phyloP scores from a whole-genome alignment of 2,329 filamentous ascomycete species.

The Sphaerostilbella broomeana region DNA sequence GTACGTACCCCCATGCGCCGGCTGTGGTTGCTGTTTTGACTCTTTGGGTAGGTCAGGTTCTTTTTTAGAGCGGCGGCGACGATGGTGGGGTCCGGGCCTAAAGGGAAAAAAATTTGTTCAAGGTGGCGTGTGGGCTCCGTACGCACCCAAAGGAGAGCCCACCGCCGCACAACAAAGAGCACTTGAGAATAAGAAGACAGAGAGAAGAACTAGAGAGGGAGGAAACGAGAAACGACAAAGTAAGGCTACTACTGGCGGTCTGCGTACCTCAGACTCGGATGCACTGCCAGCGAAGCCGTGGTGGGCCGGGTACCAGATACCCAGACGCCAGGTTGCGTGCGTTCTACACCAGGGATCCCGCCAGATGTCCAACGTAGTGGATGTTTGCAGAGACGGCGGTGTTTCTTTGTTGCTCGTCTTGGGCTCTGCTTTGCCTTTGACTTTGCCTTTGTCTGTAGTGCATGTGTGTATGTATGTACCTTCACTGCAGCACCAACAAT shows the following conservation, averaged over 20 bases:
- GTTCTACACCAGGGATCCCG: not conserved
- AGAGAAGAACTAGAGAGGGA: too few species aligned
- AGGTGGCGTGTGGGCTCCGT: too few species aligned
- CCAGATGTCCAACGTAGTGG: too few species aligned
- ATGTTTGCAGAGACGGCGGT: too few species aligned
- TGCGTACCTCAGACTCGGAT: conserved; percentile 12
- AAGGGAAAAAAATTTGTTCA: too few species aligned
- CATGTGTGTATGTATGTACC: not conserved
- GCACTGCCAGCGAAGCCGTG: conserved; percentile 6
- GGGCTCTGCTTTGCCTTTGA: not conserved
- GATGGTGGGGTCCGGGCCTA: too few species aligned
- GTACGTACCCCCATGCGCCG: conserved; percentile 1
- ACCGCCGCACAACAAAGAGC: too few species aligned
- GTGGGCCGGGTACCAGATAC: conserved; percentile 9
- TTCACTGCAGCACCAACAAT: not conserved
- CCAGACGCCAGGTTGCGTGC: conserved; percentile 4
- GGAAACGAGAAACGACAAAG: too few species aligned
- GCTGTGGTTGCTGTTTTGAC: not conserved
- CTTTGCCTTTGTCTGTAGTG: not conserved
- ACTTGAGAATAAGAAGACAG: too few species aligned
- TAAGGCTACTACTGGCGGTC: conserved; percentile 12
- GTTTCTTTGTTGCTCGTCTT: too few species aligned
- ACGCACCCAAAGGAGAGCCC: too few species aligned
- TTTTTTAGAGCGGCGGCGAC: too few species aligned
- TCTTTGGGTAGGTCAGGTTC: not conserved